Evolutionary conservation across 2,329 filamentous ascomycete genomes (phyloP), one percentile per base, ranked within the genome.

Genomic region (Fusarium nanum): DNA sequence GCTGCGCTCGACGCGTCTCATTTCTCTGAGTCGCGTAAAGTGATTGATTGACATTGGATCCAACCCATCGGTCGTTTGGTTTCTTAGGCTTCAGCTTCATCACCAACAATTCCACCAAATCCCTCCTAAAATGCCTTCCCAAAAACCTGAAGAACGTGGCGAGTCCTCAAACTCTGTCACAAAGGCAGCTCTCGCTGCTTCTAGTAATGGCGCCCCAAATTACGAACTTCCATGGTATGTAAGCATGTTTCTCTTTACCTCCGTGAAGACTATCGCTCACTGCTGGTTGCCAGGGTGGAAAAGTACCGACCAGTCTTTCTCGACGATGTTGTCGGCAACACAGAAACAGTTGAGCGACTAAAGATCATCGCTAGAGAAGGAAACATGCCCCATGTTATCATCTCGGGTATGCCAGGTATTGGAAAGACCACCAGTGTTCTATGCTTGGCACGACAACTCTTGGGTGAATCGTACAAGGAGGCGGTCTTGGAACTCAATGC

Each of bases 301-400:
- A 99, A 99, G 81, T 99, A 98, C 83, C 89, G 96, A 41, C 96
- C 96, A 2, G 88, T 97, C 56, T 97, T 97, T 81, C 89, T 99
- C 30, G 94, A 98, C 82, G 95, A 99, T 83, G 91, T 99, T 56
- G 96, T 99, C 57, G 96, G 96, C 77, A 99, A 99, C 81, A 97
- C 93, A 22, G 96, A 99, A 80, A 99, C 96, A 2, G 94, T 99
- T 75, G 95, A 98, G 81, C 92, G 96, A 58, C 85, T 99, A 75
- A 98, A 98, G 79, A 98, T 99, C 76, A 98, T 99, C 75, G 94
- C 96, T 48, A 96, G 94, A 81, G 96, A 98, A 83, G 96, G 96
- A 75, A 99, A 99, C 82, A 98, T 99, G 94, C 96, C 96, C 4
- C 96, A 99, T 82, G 89, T 99, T 77, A 98, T 99, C 81, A 98